Base-by-base conservation (phyloP, 169 alveolate genomes). In the Prorocentrum cordatum region DNA sequence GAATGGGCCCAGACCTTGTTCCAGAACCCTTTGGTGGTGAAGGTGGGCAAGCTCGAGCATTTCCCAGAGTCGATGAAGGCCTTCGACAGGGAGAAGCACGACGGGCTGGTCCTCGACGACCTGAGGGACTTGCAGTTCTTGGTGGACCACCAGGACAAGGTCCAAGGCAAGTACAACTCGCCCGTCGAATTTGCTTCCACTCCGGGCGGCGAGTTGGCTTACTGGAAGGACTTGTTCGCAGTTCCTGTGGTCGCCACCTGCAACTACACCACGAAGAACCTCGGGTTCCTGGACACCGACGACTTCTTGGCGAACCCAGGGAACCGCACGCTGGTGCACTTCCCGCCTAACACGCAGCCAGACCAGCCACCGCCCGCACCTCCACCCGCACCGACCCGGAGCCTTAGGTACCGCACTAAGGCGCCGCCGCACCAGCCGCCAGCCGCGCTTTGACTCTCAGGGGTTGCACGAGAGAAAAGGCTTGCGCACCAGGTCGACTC, bases 101-200 rank as follows among this genome's bases (percentile, higher is more conserved):
- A 71, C 14, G 83, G 67, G 31, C 39, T 71, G 9, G 26, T 71
- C 3, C 16, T 71, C n/a, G 83, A 71, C 20, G 83, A 71, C 14
- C 29, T 71, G 9, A 10, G 67, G 7, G 83, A 71, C 32, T 14
- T 71, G 18, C 26, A 20, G 16, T 71, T 71, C 20, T 16, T 71
- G 47, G 20, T 66, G 5, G 83, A 71, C 24, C 39, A 71, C 83
- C 83, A 71, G 20, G 83, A 71, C 66, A 71, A 71, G 32, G 20
- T 71, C 14, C 83, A 71, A 24, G 83, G 83, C 45, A 71, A 71
- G 22, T 71, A 71, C 47, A 45, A 31, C 38, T 36, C 50, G 39
- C 36, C 36, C 42, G 24, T 70, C 16, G 82, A 38, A 20, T 39
- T 71, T 31, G 64, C 67, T 16, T 3, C 45, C 31, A 71, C 83